Evolutionary conservation across 2,329 filamentous ascomycete genomes (phyloP), one percentile per base, ranked within the genome.

Genomic region (Colletotrichum acutatum): DNA sequence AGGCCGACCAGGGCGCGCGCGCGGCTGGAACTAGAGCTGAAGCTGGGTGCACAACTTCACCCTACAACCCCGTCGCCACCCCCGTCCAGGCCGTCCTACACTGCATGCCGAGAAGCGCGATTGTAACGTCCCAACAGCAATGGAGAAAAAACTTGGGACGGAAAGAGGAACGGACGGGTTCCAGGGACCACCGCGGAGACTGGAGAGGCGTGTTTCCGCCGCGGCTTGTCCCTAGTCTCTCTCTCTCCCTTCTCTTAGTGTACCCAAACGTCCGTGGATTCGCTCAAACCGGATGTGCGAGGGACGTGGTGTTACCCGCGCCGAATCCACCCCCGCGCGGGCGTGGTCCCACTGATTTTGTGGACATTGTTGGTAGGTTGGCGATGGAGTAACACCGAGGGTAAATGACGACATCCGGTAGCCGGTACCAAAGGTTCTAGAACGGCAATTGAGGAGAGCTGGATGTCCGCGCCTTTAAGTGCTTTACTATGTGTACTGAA

Each of bases 341-440:
- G 46, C 42, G 60, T 37, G 46, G 32, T 34, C 11, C 66, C 70
- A 72, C 60, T 49, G 28, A 30, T 56, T 54, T 37, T 46, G 22
- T 24, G 60, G 59, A 42, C 42, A 6, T 11, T 7, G 32, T 26
- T 46, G 70, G 54, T 30, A 26, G 60, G 24, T 19, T 24, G 46
- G 46, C 54, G 60, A 72, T 72, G 60, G 52, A 72, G 70, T 69
- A 46, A 72, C 59, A 28, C 70, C 70, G 70, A 70, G 58, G 66
- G 56, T 54, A 70, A 56, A 72, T 72, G 70, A 65, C 66, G 70
- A 65, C 70, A 72, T 72, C 19, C n/a, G 24, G 52, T 57, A 26
- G 8, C 42, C 16, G 37, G 37, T 42, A 49, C 42, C 42, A 49
- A 49, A 49, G 2, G 37, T 19, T 42, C 37, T 42, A 34, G 32